Base-by-base conservation (phyloP, 257 asterid species). In the Paulownia fortunei region DNA sequence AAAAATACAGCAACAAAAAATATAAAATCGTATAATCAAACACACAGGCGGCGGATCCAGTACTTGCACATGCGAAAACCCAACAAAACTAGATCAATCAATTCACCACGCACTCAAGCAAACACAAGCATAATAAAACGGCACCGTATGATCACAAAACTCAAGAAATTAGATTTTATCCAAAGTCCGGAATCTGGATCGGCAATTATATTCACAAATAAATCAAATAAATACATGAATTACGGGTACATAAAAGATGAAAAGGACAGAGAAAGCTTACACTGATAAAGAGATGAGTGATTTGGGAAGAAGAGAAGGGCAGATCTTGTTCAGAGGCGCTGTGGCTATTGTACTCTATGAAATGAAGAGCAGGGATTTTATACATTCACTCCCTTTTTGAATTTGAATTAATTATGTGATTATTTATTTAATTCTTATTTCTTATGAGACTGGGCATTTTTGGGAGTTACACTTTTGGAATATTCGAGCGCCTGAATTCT, bases 291-390 rank as follows among this genome's bases (percentile, higher is more conserved):
- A 32, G 4, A 32, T 8, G 12, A 73, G 54, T n/a, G 18, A 32
- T 27, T 42, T 46, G 26, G 24, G 69, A 30, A 34, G 44, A 15
- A 32, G 19, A 32, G 46, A 2, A 5, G 61, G 71, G 46, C 64
- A 64, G 80, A 63, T 75, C 73, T 75, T 49, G 51, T 52, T 61
- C 72, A 18, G 63, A 61, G 51, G 78, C n/a, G 58, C 56, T 30
- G 36, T 46, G 58, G 19, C 11, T 72, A 6, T 9, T 8, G 16
- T 54, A 54, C 76, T 27, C 56, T 36, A 39, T 27, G 12, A 16
- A 16, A 2, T 5, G 58, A n/a, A 51, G 24, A 16, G 58, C 58
- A 51, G 58, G 58, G 58, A 16, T n/a, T 36, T 41, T 73, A 39
- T 41, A 54, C 59, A 56, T 39, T 73, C 44, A 58, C 2, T 47